Evolutionary conservation across 2,329 filamentous ascomycete genomes (phyloP), one percentile per base, ranked within the genome.

Genomic region (Penicillium sp.): DNA sequence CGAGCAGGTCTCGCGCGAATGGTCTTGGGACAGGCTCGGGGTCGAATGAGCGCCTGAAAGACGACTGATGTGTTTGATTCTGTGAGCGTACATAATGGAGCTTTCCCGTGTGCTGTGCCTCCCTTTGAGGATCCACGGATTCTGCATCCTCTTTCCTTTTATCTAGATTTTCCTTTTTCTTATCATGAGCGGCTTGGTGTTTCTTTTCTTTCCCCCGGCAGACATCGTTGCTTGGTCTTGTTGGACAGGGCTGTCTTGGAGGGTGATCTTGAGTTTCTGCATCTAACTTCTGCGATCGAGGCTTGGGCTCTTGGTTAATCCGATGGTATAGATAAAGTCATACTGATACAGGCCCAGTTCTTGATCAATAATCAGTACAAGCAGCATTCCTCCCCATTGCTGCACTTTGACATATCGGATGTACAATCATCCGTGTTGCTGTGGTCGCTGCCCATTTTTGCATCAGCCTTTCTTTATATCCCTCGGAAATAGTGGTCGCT

Each of bases 1-100:
- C 65, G 65, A 68, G 66, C 66, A 61, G 66, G 66, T 62, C 66
- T 69, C 66, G 65, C 56, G 53, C 60, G 42, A 52, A 56, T 44
- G 58, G 42, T 35, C 49, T 54, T 38, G 57, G 49, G 15, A 31
- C 46, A 7, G 41, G 49, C 8, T 57, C 51, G 2, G 45, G 46
- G 7, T 52, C 42, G 23, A 53, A 52, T 6, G 61, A 63, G 12
- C 58, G 65, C 33, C 47, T 27, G 13, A 68, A 67, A 53, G 65
- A 66, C 33, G 65, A 66, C 49, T 68, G 55, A 66, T 41, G 4
- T 52, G 48, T 49, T 54, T 49, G 45, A 46, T 56, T 37, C 47
- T 44, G 38, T 44, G 49, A 55, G 44, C 56, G 57, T 61, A 59
- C 54, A 61, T 60, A 59, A 59, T 61, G 58, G 53, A 59, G 47